phyloP scores from a whole-genome alignment of 768 basidiomycete genomes.

The Scleroderma bovista region DNA sequence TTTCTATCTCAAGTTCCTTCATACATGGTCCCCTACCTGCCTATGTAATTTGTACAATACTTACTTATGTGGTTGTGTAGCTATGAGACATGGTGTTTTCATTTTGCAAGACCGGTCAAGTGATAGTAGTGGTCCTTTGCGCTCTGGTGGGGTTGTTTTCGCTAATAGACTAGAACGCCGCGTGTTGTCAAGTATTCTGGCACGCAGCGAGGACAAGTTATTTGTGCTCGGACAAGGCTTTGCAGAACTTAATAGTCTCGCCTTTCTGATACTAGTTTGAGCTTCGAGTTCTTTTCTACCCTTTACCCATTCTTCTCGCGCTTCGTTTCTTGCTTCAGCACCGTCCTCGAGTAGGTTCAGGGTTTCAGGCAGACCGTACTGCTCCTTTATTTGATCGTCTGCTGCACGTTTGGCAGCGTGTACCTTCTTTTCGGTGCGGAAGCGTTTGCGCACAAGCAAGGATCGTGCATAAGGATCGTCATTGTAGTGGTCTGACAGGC shows the following conservation, averaged over 20 bases:
- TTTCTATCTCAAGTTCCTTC: no score
- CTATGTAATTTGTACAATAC: no score
- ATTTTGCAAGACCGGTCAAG: no score
- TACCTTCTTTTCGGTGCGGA: slow-evolving; percentile 83
- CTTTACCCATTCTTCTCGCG: slow-evolving; percentile 57
- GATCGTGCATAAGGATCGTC: slow-evolving; percentile 86
- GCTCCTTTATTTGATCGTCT: slow-evolving; percentile 67
- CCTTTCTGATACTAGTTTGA: slow-evolving; percentile 44
- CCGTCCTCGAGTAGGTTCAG: slow-evolving; percentile 64
- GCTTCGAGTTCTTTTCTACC: slow-evolving; percentile 43
- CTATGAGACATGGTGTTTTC: no score
- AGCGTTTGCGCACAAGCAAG: slow-evolving; percentile 65
- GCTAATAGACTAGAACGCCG: slow-evolving; percentile 26
- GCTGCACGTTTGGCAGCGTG: slow-evolving; percentile 59
- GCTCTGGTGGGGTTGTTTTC: slow-evolving; percentile 19
- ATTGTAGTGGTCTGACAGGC: slow-evolving; percentile 71
- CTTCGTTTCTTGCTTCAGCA: slow-evolving; percentile 51
- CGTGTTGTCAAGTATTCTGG: slow-evolving; percentile 55
- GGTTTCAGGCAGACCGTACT: slow-evolving; percentile 71
- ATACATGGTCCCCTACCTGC: no score
- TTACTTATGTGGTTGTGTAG: no score
- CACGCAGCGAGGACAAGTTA: slow-evolving; percentile 40
- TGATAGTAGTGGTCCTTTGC: no score
- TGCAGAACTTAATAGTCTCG: slow-evolving; percentile 33
- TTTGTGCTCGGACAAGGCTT: slow-evolving; percentile 21